phyloP scores from a whole-genome alignment of 31 red algal species.

The Asparagopsis taxiformis region DNA sequence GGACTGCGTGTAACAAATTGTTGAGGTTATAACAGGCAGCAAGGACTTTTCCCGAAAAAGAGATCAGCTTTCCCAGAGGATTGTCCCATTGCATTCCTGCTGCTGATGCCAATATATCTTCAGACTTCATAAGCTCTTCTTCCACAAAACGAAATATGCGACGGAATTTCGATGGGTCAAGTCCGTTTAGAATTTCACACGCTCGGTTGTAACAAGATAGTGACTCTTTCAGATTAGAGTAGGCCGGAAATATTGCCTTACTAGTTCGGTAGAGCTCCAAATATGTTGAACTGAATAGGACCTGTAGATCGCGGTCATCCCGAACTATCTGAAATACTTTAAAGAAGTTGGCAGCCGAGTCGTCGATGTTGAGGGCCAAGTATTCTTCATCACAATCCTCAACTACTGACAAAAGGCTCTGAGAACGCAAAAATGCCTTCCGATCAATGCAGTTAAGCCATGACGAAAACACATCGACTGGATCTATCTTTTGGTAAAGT shows the following conservation, averaged over 20 bases:
- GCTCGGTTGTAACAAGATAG: slow-evolving; percentile 29
- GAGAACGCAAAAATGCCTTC: not conserved
- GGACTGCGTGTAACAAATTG: not conserved
- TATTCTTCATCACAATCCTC: not conserved
- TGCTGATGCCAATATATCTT: not conserved
- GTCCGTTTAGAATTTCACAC: slow-evolving; percentile 1
- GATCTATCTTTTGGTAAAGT: slow-evolving; percentile 29
- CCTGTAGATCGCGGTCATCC: slow-evolving; percentile 26
- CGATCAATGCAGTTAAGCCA: slow-evolving; percentile 36
- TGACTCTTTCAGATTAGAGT: slow-evolving; percentile 41
- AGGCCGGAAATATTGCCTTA: slow-evolving; percentile 34
- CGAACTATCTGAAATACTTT: slow-evolving; percentile 28
- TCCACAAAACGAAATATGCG: not conserved
- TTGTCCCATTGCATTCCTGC: not conserved
- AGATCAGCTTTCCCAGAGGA: not conserved
- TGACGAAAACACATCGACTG: slow-evolving; percentile 12
- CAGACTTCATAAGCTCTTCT: not conserved
- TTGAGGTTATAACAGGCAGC: not conserved
- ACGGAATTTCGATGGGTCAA: not conserved
- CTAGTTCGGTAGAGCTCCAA: slow-evolving; percentile 23
- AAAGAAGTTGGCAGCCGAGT: slow-evolving; percentile 15
- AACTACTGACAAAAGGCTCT: slow-evolving; percentile 3
- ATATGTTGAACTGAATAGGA: slow-evolving; percentile 14
- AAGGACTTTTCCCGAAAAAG: not conserved
- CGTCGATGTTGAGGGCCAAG: slow-evolving; percentile 7